A percentile compares a stretch with the other conserved stretches of the same genome.
These are phyloP conservation scores for Cordyceps cateniannulata DNA, from an alignment of 2,329 filamentous ascomycete genomes.

Conservation along the genomic window DNA sequence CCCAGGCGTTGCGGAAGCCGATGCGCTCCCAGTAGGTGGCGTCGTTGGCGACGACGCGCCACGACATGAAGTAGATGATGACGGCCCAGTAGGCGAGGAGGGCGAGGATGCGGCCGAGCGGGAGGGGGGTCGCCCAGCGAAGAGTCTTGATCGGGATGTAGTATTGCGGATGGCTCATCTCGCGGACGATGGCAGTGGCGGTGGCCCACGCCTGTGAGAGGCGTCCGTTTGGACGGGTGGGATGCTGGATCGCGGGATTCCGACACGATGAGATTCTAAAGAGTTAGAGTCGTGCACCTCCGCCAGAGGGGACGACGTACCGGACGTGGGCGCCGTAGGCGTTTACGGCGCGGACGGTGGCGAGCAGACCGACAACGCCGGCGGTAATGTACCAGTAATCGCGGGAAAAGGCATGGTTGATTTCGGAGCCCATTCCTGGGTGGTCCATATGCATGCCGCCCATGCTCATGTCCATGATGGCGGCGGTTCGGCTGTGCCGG, in stretches of 20 bases:
- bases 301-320: slow-evolving; percentile 23
- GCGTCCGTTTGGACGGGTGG: slow-evolving; percentile 43
- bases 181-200: slow-evolving; percentile 49
- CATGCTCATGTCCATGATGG: slow-evolving; percentile 23
- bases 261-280: slow-evolving; percentile 40
- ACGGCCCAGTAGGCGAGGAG: slow-evolving; percentile 53
- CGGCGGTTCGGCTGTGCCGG: not conserved
- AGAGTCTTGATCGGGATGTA: slow-evolving; percentile 40
- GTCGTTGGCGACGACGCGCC: slow-evolving; percentile 42
- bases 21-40: slow-evolving; percentile 57
- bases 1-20: slow-evolving; percentile 62
- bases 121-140: slow-evolving; percentile 52
- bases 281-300: not conserved
- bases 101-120: slow-evolving; percentile 48
- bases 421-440: slow-evolving; percentile 32
- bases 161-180: slow-evolving; percentile 49
- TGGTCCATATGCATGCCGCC: slow-evolving; percentile 24
- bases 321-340: slow-evolving; percentile 34
- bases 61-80: slow-evolving; percentile 50
- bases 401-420: slow-evolving; percentile 45
- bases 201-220: slow-evolving; percentile 51
- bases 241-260: slow-evolving; percentile 38
- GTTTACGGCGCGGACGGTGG: slow-evolving; percentile 37
- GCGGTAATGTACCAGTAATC: slow-evolving; percentile 55
- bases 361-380: slow-evolving; percentile 37